Conservation (phyloP, 1,284 basidiomycete genomes). For the Schizophyllum amplum region DNA sequence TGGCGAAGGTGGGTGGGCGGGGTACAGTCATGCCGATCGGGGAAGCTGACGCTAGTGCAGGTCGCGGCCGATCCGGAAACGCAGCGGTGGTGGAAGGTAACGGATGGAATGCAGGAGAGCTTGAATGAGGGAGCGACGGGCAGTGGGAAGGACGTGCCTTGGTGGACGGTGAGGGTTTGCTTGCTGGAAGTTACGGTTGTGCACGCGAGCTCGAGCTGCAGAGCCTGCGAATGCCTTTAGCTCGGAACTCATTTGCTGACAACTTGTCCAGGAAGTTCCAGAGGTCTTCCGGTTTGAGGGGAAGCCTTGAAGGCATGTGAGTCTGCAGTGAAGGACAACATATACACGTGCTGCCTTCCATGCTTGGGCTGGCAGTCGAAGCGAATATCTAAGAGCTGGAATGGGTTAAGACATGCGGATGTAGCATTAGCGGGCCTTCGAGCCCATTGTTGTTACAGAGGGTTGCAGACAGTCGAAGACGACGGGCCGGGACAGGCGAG, state of each 20-base stretch:
- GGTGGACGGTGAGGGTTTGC: conserved; percentile 53
- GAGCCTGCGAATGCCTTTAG: not conserved
- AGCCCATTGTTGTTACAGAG: too few relatives aligned
- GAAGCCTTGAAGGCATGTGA: conserved; percentile 13
- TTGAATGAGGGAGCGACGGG: conserved; percentile 62
- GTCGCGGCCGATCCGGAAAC: conserved; percentile 63
- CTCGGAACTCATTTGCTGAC: not conserved
- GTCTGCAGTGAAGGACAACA: too few relatives aligned
- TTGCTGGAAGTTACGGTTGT: not conserved
- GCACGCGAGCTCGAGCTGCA: not conserved
- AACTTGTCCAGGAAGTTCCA: conserved; percentile 37
- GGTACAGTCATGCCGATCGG: not conserved
- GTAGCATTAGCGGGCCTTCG: too few relatives aligned
- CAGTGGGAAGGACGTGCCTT: conserved; percentile 55
- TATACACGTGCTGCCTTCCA: too few relatives aligned
- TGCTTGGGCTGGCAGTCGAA: too few relatives aligned
- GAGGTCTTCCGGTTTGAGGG: conserved; percentile 72
- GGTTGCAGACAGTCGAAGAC: too few relatives aligned
- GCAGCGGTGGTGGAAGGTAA: conserved; percentile 68
- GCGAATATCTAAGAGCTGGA: too few relatives aligned
- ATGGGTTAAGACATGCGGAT: too few relatives aligned
- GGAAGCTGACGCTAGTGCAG: not conserved
- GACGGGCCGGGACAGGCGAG: too few relatives aligned
- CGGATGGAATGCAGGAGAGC: conserved; percentile 74
- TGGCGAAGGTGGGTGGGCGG: conserved; percentile 31